Evolutionary conservation across 495 filamentous ascomycete genomes (phyloP).

Genomic region (Aspergillus nidulans): DNA sequence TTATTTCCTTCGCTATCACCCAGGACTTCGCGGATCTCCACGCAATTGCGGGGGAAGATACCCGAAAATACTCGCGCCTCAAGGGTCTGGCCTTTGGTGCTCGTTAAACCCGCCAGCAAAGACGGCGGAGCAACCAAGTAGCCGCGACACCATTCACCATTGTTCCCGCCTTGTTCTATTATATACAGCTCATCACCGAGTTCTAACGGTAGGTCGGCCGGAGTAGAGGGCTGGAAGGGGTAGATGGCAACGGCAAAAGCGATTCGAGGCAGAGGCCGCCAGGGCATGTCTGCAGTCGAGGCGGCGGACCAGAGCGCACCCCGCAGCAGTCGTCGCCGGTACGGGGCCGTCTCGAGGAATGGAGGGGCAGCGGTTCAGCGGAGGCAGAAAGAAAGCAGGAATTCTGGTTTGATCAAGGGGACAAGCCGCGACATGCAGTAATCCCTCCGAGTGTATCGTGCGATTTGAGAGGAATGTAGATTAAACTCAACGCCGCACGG

Average conservation of each 20-base stretch:
- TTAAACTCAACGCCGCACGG: constrained; percentile 13
- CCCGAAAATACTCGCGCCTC: constrained; percentile 95
- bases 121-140: constrained; percentile 94
- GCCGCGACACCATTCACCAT: constrained; percentile 88
- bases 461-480: constrained; percentile 24
- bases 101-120: constrained; percentile 85
- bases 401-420: constrained; percentile 22
- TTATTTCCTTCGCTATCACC: constrained; percentile 50
- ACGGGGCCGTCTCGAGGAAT: constrained; percentile 16
- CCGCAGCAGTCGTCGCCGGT: constrained; percentile 17
- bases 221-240: constrained; percentile 79
- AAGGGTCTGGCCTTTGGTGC: constrained; percentile 84
- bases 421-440: constrained; percentile 33
- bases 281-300: constrained; percentile 67
- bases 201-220: constrained; percentile 93
- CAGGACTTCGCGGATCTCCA: constrained; percentile 75
- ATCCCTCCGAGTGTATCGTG: constrained; percentile 5
- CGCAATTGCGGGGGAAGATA: constrained; percentile 90
- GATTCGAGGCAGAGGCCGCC: constrained; percentile 93
- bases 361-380: constrained; percentile 9
- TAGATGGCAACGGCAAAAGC: constrained; percentile 94
- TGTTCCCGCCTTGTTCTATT: constrained; percentile 84
- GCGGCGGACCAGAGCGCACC: constrained; percentile 17
- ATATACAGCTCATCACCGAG: constrained; percentile 98
- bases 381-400: constrained; percentile 9